Conservation (phyloP, 805 yeast species). For the Debaryomyces tyrocola region DNA sequence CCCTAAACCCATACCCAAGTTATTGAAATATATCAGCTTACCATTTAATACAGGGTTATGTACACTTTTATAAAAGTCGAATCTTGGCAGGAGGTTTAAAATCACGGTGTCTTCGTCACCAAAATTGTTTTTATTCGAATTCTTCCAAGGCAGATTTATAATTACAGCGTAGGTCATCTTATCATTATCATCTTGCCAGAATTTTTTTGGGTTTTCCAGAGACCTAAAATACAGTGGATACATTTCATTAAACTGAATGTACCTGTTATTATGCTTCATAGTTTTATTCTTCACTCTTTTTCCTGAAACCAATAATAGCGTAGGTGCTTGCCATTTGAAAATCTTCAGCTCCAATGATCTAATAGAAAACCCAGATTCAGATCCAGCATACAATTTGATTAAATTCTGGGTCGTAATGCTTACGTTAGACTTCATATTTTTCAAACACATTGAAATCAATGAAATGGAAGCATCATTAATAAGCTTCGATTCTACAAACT, state of each 20-base stretch:
- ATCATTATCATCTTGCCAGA: constrained; percentile 42
- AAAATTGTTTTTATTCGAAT: constrained; percentile 68
- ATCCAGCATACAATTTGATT: constrained; percentile 66
- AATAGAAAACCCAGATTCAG: constrained; percentile 83
- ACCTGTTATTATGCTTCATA: constrained; percentile 42
- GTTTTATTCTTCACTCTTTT: constrained; percentile 42
- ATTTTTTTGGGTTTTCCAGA: constrained; percentile 17
- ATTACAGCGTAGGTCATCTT: constrained; percentile 63
- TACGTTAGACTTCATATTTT: constrained; percentile 20
- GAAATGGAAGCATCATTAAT: constrained; percentile 42
- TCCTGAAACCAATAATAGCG: constrained; percentile 71
- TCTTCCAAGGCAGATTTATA: constrained; percentile 72
- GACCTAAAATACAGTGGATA: constrained; percentile 40
- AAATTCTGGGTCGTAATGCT: constrained; percentile 48
- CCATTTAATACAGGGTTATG: constrained; percentile 32
- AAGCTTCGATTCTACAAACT: constrained; percentile 33
- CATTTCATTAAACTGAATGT: constrained; percentile 49
- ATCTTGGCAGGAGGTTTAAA: constrained; percentile 66
- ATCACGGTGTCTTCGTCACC: constrained; percentile 62
- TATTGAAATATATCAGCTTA: constrained; percentile 62
- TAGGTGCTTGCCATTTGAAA: constrained; percentile 89
- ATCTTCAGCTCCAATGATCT: constrained; percentile 80
- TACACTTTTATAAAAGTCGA: constrained; percentile 45
- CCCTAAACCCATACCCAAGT: constrained; percentile 78
- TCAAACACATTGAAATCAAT: constrained; percentile 34